These are phyloP conservation scores for Stygiomarasmius scandens DNA, from an alignment of 1,284 basidiomycete species.

Conservation along the genomic window DNA sequence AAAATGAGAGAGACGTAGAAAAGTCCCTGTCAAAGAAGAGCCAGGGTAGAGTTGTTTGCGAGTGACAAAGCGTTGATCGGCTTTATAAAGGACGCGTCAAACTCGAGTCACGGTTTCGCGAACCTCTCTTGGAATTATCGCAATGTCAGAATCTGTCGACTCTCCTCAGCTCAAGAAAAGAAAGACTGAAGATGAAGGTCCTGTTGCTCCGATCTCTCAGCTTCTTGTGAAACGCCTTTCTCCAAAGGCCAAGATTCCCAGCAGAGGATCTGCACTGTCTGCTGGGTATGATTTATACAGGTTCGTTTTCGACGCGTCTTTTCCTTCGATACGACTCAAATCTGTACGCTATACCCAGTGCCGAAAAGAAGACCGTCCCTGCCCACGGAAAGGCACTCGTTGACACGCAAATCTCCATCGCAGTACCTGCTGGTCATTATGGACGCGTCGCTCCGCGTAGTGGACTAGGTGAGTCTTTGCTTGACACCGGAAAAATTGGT, in stretches of 20 bases:
- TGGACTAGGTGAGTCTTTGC: conserved; percentile 78
- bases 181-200: conserved; percentile 39
- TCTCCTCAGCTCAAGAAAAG: conserved; percentile 56
- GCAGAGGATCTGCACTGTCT: conserved; percentile 82
- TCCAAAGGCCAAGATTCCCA: conserved; percentile 83
- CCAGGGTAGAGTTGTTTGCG: not conserved
- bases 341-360: conserved; percentile 44
- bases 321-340: conserved; percentile 12
- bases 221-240: conserved; percentile 88
- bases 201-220: conserved; percentile 42
- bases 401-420: conserved; percentile 89
- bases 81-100: conserved; percentile 6
- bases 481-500: not conserved
- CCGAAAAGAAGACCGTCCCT: conserved; percentile 78
- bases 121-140: not conserved
- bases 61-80: conserved; percentile 1
- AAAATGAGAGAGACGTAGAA: not conserved
- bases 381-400: conserved; percentile 88
- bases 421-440: conserved; percentile 91
- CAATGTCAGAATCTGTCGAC: conserved; percentile 32
- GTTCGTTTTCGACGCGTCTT: conserved; percentile 40
- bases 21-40: not conserved
- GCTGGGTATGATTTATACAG: conserved; percentile 97
- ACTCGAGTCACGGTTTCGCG: not conserved
- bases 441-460: conserved; percentile 94